Conservation (phyloP, 768 basidiomycete genomes). For the Hypholoma sublateritium region DNA sequence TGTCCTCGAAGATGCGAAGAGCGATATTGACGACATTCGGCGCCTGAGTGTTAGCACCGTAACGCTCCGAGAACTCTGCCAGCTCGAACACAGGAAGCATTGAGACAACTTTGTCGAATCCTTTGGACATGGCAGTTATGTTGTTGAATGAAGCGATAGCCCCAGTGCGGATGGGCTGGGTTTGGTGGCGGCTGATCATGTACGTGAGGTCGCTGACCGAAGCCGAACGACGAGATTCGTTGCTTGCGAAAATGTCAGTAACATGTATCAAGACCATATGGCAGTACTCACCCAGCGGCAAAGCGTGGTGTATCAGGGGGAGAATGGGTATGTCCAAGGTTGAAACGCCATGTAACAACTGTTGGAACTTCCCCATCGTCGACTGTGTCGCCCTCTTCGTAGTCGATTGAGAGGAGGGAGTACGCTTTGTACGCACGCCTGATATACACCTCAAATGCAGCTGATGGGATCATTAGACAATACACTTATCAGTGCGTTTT, state of each 20-base stretch:
- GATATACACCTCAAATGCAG: conserved; percentile 94
- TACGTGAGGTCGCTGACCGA: conserved; percentile 97
- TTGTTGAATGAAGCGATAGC: conserved; percentile 90
- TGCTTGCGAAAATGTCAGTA: conserved; percentile 28
- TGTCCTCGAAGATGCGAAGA: conserved; percentile 81
- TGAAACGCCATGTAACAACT: conserved; percentile 93
- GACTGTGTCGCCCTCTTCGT: conserved; percentile 85
- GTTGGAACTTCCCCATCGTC: conserved; percentile 83
- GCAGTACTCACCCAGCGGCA: conserved; percentile 39
- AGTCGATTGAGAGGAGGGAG: conserved; percentile 86
- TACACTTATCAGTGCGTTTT: neutral
- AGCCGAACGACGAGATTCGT: conserved; percentile 72
- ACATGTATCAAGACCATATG: neutral
- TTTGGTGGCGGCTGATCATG: conserved; percentile 82
- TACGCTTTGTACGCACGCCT: conserved; percentile 96
- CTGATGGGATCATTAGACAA: conserved; percentile 35
- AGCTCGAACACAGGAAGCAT: conserved; percentile 75
- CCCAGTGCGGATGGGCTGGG: conserved; percentile 88
- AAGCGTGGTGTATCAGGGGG: conserved; percentile 82
- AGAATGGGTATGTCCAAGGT: conserved; percentile 84
- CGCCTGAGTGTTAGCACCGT: conserved; percentile 70
- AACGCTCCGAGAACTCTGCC: conserved; percentile 70
- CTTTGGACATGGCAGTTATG: conserved; percentile 61
- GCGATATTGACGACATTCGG: conserved; percentile 96
- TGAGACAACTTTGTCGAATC: conserved; percentile 72